Conservation (phyloP, 2,329 filamentous ascomycete genomes). For the Aspergillus sp. region DNA sequence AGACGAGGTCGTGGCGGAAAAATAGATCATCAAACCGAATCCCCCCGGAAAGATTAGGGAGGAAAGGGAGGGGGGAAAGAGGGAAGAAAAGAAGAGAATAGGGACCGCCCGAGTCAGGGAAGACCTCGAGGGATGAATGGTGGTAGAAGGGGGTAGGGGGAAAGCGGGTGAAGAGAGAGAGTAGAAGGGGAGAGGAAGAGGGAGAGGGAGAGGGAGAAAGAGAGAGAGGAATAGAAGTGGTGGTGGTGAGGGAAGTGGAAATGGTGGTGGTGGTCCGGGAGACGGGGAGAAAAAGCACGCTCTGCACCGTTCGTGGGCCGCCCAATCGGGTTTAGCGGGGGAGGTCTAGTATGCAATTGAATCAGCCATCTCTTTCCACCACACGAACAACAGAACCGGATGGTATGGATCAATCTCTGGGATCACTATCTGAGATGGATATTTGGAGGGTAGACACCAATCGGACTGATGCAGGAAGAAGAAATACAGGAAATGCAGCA, state of each 20-base stretch:
- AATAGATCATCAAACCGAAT: not conserved
- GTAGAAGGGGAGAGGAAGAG: slow-evolving; percentile 1
- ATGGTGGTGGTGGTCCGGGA: slow-evolving; percentile 1
- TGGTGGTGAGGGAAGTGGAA: not conserved
- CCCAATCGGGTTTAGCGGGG: slow-evolving; percentile 5
- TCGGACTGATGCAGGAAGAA: too few species aligned
- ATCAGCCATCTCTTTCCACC: too few species aligned
- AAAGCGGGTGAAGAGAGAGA: slow-evolving; percentile 2
- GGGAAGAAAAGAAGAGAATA: not conserved
- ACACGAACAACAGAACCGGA: too few species aligned
- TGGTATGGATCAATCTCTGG: too few species aligned
- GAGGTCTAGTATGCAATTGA: not conserved
- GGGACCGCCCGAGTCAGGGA: not conserved
- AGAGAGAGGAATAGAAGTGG: slow-evolving; percentile 1
- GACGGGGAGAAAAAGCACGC: slow-evolving; percentile 9
- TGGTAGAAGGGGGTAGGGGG: not conserved
- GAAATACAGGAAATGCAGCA: too few species aligned
- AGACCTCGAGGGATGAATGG: slow-evolving; percentile 11
- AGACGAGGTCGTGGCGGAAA: not conserved
- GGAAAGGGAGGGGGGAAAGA: slow-evolving; percentile 13
- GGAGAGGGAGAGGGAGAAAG: slow-evolving; percentile 3
- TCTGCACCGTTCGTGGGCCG: too few species aligned
- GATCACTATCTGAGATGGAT: too few species aligned
- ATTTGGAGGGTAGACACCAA: too few species aligned
- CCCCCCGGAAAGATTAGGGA: slow-evolving; percentile 2